A percentile compares a stretch with the other conserved stretches of the same genome.
phyloP scores from a whole-genome alignment of 1,139 yeast genomes.

The Taphrina deformans region DNA sequence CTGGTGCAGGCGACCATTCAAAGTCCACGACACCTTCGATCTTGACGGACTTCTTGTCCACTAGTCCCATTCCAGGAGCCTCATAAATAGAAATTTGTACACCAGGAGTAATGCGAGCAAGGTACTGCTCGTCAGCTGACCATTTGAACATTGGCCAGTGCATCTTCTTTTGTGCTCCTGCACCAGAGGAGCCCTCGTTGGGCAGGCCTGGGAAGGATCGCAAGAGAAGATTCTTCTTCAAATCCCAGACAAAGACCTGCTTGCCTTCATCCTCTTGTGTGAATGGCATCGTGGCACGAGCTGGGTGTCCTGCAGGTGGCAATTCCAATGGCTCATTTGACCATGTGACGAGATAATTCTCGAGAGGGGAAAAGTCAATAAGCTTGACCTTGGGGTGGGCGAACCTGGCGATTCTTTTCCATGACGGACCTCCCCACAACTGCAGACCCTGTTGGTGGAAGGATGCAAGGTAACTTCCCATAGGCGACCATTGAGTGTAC shows the following conservation, averaged over 20 bases:
- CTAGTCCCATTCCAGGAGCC: constrained; percentile 65
- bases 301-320: constrained; percentile 65
- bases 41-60: constrained; percentile 83
- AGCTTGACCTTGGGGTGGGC: constrained; percentile 88
- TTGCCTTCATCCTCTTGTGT: constrained; percentile 89
- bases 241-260: constrained; percentile 91
- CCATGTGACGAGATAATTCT: constrained; percentile 83
- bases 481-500: constrained; percentile 87
- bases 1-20: constrained; percentile 86
- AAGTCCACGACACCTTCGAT: constrained; percentile 86
- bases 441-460: constrained; percentile 94
- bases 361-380: constrained; percentile 89
- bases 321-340: constrained; percentile 79
- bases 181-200: constrained; percentile 39
- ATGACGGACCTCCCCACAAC: constrained; percentile 90
- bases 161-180: constrained; percentile 51
- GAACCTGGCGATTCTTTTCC: constrained; percentile 72
- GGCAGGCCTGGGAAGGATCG: constrained; percentile 92
- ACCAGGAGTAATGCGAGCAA: constrained; percentile 93
- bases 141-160: constrained; percentile 98
- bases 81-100: constrained; percentile 82
- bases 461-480: constrained; percentile 84
- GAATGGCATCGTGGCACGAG: constrained; percentile 69
- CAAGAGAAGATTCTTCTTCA: constrained; percentile 76
- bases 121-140: constrained; percentile 90